These are phyloP conservation scores for Colletotrichum aenigma DNA, from an alignment of 2,329 filamentous ascomycete species.

Conservation along the genomic window DNA sequence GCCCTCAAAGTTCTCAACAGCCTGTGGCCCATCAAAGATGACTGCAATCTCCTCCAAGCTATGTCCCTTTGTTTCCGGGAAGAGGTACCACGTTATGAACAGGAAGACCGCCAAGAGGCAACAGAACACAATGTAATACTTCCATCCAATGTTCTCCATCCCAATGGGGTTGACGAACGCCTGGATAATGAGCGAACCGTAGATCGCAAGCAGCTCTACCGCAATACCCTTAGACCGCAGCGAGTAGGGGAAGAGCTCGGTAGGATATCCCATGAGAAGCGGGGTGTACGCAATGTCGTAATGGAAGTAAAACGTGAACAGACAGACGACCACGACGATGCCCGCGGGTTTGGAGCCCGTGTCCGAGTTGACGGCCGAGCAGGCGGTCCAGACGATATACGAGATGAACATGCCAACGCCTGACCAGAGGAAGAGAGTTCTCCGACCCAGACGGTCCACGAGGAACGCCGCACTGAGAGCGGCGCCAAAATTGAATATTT, in stretches of 20 bases:
- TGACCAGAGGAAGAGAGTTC: slow-evolving; percentile 38
- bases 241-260: slow-evolving; percentile 25
- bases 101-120: slow-evolving; percentile 31
- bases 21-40: slow-evolving; percentile 25
- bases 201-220: slow-evolving; percentile 26
- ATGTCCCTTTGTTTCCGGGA: slow-evolving; percentile 32
- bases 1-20: background rate
- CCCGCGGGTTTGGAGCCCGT: slow-evolving; percentile 27
- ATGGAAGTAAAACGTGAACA: slow-evolving; percentile 48
- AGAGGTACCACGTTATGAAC: slow-evolving; percentile 37
- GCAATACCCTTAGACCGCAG: slow-evolving; percentile 28
- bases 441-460: slow-evolving; percentile 40
- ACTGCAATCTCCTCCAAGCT: slow-evolving; percentile 32
- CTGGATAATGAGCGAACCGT: slow-evolving; percentile 30
- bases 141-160: slow-evolving; percentile 40
- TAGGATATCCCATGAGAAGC: slow-evolving; percentile 43
- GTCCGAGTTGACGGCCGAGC: slow-evolving; percentile 31
- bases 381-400: slow-evolving; percentile 39
- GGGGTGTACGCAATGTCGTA: slow-evolving; percentile 49
- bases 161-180: slow-evolving; percentile 42
- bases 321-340: slow-evolving; percentile 47
- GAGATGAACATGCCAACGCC: slow-evolving; percentile 33
- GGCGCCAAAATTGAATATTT: slow-evolving; percentile 33
- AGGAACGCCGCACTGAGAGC: slow-evolving; percentile 38
- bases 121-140: slow-evolving; percentile 43